A percentile compares a stretch with the other conserved stretches of the same genome.
phyloP scores from a whole-genome alignment of 371 early-diverging fungal genomes.

The Funneliformis caledonium region DNA sequence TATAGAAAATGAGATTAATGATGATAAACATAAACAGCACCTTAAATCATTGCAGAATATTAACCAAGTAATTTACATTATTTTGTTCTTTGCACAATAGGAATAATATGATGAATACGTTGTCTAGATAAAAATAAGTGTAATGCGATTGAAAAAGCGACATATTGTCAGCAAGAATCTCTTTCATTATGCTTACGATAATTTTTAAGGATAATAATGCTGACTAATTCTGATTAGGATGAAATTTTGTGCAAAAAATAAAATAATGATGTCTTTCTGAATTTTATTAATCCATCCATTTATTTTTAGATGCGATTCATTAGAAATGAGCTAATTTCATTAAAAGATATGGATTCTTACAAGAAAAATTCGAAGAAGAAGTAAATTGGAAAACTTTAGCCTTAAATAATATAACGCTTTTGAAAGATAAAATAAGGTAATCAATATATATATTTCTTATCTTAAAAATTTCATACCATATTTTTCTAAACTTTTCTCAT shows the following conservation, averaged over 20 bases:
- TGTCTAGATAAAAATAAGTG: constrained; percentile 7
- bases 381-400: neutral
- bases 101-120: constrained; percentile 5
- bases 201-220: neutral
- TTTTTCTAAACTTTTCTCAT: neutral
- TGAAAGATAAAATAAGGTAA: neutral
- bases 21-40: neutral
- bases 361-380: neutral
- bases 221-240: neutral
- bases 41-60: neutral
- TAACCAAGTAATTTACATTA: neutral
- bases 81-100: neutral
- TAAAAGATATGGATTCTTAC: neutral
- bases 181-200: constrained; percentile 17
- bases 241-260: neutral
- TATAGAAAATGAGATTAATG: neutral
- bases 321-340: neutral
- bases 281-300: neutral
- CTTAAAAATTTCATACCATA: neutral
- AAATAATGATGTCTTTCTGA: neutral
- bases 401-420: neutral
- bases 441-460: neutral
- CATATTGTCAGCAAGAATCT: constrained; percentile 25
- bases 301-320: neutral
- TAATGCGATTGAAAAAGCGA: constrained; percentile 21